phyloP scores from a whole-genome alignment of 768 basidiomycete genomes.

The Daedaleopsis nitida region DNA sequence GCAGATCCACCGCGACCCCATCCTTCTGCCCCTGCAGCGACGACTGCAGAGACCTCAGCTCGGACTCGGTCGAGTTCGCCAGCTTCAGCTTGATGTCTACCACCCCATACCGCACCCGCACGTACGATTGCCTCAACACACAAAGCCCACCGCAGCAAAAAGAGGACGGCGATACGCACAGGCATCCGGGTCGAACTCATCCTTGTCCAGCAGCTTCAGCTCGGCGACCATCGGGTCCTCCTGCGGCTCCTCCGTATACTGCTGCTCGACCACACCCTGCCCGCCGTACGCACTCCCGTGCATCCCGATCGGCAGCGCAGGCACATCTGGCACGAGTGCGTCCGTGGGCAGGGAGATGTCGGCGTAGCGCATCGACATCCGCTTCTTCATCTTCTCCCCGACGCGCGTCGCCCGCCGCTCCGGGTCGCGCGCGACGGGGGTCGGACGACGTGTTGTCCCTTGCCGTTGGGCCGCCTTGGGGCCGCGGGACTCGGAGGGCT shows the following conservation, averaged over 20 bases:
- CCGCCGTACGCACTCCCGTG: constrained; percentile 36
- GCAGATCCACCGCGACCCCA: constrained; percentile 77
- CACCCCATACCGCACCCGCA: not conserved
- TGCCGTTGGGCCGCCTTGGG: constrained; percentile 15
- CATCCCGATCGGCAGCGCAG: constrained; percentile 51
- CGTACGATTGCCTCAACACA: too few species aligned
- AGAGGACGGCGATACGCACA: constrained; percentile 54
- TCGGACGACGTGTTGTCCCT: constrained; percentile 9
- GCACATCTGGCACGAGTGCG: constrained; percentile 55
- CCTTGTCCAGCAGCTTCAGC: constrained; percentile 65
- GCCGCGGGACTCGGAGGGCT: constrained; percentile 25
- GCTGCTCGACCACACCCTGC: constrained; percentile 26
- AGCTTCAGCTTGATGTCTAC: constrained; percentile 80
- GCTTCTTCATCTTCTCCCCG: constrained; percentile 94
- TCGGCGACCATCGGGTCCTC: constrained; percentile 67
- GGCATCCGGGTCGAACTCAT: constrained; percentile 84
- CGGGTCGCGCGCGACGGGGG: constrained; percentile 14
- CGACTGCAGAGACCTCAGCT: constrained; percentile 74
- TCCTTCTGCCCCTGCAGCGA: constrained; percentile 71
- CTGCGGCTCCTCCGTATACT: constrained; percentile 42
- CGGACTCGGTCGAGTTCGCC: constrained; percentile 87
- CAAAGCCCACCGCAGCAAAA: not conserved
- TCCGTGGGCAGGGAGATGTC: constrained; percentile 77
- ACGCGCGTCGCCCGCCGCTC: constrained; percentile 47
- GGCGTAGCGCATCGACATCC: constrained; percentile 93